Conservation (phyloP, 495 filamentous ascomycete genomes). For the Hypoxylon lienhwacheense region DNA sequence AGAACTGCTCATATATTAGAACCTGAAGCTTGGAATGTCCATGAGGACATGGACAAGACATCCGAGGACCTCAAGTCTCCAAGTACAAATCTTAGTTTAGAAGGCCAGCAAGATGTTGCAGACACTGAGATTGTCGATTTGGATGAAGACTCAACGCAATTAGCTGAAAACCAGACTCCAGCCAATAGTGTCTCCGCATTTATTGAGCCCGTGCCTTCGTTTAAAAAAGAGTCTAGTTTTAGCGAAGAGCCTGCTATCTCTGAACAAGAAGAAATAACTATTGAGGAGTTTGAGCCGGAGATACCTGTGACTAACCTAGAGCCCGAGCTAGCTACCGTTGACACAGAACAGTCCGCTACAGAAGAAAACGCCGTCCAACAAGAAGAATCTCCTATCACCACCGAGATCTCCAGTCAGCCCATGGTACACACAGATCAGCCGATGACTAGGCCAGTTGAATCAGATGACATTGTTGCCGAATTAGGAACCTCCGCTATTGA, state of each 20-base stretch:
- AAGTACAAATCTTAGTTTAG: slow-evolving; percentile 1
- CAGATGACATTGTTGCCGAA: neutral
- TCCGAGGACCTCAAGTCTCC: slow-evolving; percentile 29
- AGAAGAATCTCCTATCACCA: no score
- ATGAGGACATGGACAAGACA: slow-evolving; percentile 38
- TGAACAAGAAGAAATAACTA: neutral
- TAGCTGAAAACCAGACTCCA: neutral
- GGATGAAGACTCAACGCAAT: neutral
- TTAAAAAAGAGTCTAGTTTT: slow-evolving; percentile 4
- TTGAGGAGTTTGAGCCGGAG: neutral
- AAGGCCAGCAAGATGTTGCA: neutral
- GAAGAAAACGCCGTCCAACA: no score
- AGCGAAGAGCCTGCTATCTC: neutral
- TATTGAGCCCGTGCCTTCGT: neutral
- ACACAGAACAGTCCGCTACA: no score
- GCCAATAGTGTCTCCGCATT: neutral
- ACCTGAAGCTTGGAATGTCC: slow-evolving; percentile 11
- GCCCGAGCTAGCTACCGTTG: no score
- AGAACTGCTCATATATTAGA: neutral
- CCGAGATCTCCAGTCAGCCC: no score
- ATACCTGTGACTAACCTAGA: neutral
- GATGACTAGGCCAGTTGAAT: neutral
- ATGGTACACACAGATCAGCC: no score
- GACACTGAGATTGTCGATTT: neutral
- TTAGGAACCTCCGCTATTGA: neutral